These are phyloP conservation scores for Dioszegia aurantiaca DNA, from an alignment of 768 basidiomycete genomes.

Conservation along the genomic window DNA sequence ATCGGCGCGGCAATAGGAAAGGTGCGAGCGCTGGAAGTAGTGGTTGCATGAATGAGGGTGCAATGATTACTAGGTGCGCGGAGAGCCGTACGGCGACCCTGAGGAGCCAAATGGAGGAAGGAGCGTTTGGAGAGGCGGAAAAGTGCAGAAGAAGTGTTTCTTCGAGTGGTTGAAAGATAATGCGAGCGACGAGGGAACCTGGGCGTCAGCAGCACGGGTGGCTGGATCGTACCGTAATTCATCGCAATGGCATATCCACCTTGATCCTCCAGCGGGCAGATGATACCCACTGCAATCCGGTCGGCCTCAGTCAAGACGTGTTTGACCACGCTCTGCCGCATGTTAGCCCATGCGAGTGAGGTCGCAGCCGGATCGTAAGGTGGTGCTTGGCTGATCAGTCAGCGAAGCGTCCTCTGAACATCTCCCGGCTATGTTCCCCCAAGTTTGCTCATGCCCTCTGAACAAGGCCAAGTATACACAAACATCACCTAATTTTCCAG, in stretches of 20 bases:
- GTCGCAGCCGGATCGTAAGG: slow-evolving; percentile 54
- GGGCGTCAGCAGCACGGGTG: slow-evolving; percentile 1
- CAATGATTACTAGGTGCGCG: slow-evolving; percentile 63
- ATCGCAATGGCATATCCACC: slow-evolving; percentile 93
- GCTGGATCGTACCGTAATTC: slow-evolving; percentile 74
- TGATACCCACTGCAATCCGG: slow-evolving; percentile 78
- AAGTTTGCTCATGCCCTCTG: too few species aligned
- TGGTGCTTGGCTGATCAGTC: slow-evolving; percentile 5
- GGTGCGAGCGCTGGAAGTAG: slow-evolving; percentile 69
- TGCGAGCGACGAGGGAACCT: slow-evolving; percentile 90
- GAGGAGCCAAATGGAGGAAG: slow-evolving; percentile 54
- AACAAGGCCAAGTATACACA: too few species aligned
- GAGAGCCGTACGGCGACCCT: slow-evolving; percentile 64
- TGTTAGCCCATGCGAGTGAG: slow-evolving; percentile 74
- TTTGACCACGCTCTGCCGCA: slow-evolving; percentile 82
- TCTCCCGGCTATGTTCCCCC: too few species aligned
- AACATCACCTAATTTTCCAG: too few species aligned
- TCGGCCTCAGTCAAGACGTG: slow-evolving; percentile 95
- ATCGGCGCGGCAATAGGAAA: slow-evolving; percentile 62
- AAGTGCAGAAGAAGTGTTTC: slow-evolving; percentile 88
- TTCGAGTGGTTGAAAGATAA: slow-evolving; percentile 92
- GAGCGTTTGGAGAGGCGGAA: slow-evolving; percentile 59
- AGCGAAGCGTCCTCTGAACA: neutral
- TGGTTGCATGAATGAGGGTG: slow-evolving; percentile 70
- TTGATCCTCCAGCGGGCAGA: slow-evolving; percentile 80